phyloP scores from a whole-genome alignment of 345 rosid genomes.

The Pseudoturritis turrita region DNA sequence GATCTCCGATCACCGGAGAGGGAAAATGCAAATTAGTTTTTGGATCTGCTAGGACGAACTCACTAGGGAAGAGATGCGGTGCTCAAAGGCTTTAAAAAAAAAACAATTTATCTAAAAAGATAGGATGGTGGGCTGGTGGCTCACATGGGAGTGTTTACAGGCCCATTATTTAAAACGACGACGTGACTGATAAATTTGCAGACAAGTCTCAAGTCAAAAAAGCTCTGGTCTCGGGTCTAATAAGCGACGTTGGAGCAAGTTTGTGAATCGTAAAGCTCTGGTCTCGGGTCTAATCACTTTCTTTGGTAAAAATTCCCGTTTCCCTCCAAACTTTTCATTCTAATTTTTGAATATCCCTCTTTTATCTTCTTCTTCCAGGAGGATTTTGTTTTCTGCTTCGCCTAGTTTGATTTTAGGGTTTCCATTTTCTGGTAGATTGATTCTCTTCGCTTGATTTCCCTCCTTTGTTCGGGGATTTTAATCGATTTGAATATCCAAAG shows the following conservation, averaged over 20 bases:
- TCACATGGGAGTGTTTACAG: no score
- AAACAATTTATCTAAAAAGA: no score
- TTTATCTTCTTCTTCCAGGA: not conserved
- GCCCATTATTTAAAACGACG: not conserved
- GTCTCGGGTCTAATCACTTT: not conserved
- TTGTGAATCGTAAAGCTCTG: not conserved
- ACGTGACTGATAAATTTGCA: not conserved
- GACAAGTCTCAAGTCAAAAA: not conserved
- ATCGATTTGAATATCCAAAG: no score
- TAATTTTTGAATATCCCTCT: not conserved
- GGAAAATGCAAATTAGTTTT: no score
- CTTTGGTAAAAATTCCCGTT: not conserved
- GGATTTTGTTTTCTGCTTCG: not conserved
- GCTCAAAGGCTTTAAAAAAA: no score
- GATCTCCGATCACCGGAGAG: no score
- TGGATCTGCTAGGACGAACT: no score
- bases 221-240: not conserved
- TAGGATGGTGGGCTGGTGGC: no score
- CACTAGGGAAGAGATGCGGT: no score
- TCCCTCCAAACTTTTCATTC: conserved; percentile 14
- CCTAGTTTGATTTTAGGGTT: conserved; percentile 18
- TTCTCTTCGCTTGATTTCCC: not conserved
- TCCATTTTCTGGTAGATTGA: not conserved
- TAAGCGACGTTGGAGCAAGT: not conserved
- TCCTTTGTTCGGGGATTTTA: not conserved